A percentile compares a stretch with the other conserved stretches of the same genome.
Evolutionary conservation across 2,329 filamentous ascomycete species (phyloP).

Genomic region (Simplicillium aogashimaense): DNA sequence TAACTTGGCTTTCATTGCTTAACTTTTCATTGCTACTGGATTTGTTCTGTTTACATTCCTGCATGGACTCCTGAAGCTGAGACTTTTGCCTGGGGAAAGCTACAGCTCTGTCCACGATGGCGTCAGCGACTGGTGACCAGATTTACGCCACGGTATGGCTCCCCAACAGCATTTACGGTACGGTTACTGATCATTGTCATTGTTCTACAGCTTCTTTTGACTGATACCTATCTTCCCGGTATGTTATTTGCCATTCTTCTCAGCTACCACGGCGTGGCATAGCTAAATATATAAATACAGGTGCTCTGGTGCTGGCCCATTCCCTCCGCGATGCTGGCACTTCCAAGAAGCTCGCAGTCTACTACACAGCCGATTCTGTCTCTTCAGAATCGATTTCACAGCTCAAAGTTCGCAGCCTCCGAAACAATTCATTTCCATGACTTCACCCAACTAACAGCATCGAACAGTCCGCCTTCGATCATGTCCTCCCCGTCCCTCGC

Average conservation of each 20-base stretch:
- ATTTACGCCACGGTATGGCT: slow-evolving; percentile 44
- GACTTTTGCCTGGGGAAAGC: neutral
- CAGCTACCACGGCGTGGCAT: slow-evolving; percentile 10
- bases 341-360: slow-evolving; percentile 71
- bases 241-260: slow-evolving; percentile 17
- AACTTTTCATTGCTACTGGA: neutral
- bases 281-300: slow-evolving; percentile 33
- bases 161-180: slow-evolving; percentile 1
- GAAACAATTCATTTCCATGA: too few species aligned
- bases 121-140: slow-evolving; percentile 31
- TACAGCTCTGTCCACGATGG: slow-evolving; percentile 20
- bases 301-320: slow-evolving; percentile 87
- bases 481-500: slow-evolving; percentile 73
- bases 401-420: slow-evolving; percentile 51
- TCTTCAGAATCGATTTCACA: slow-evolving; percentile 66
- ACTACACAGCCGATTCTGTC: slow-evolving; percentile 74
- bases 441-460: neutral
- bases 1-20: neutral
- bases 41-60: neutral
- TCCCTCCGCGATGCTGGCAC: slow-evolving; percentile 87
- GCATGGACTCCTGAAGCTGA: too few species aligned
- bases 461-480: slow-evolving; percentile 69
- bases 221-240: slow-evolving; percentile 90
- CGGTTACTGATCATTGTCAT: neutral
- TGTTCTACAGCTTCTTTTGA: slow-evolving; percentile 67